A percentile compares a stretch with the other conserved stretches of the same genome.
Conservation (phyloP, 148 eudicot genomes). For the Camellia lanceoleosa region DNA sequence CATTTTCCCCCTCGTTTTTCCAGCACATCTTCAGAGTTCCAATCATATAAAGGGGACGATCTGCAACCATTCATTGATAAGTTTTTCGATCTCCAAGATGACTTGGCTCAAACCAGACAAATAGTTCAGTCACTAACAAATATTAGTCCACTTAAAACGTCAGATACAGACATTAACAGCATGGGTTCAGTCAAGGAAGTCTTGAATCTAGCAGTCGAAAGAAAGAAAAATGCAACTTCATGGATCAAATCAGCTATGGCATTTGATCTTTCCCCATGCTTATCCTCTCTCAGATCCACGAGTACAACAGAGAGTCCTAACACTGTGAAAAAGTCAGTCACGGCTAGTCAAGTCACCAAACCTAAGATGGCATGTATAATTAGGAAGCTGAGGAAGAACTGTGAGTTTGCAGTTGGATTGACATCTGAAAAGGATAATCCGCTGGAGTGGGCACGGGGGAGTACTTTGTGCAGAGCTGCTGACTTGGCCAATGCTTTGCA, state of each 20-base stretch:
- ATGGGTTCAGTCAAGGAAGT: constrained; percentile 36
- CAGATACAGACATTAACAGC: constrained; percentile 24
- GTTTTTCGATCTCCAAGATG: constrained; percentile 43
- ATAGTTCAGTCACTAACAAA: constrained; percentile 45
- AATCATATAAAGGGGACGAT: constrained; percentile 27
- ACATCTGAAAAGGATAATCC: constrained; percentile 26
- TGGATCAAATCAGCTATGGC: constrained; percentile 50
- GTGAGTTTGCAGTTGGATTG: constrained; percentile 24
- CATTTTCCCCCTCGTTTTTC: background rate
- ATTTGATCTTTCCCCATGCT: constrained; percentile 38
- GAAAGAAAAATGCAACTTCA: constrained; percentile 45
- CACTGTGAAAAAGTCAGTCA: constrained; percentile 22
- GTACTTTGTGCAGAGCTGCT: constrained; percentile 15
- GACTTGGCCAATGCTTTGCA: constrained; percentile 32
- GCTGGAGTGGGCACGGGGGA: constrained; percentile 34
- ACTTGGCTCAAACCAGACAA: constrained; percentile 28
- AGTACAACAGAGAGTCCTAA: background rate
- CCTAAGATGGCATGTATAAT: constrained; percentile 25
- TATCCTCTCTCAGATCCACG: constrained; percentile 1
- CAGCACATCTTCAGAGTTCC: constrained; percentile 40
- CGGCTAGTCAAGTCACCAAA: constrained; percentile 9
- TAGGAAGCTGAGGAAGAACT: constrained; percentile 16
- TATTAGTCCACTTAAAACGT: constrained; percentile 32
- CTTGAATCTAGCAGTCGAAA: constrained; percentile 35
- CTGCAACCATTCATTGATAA: constrained; percentile 30